Conservation (phyloP, 305 asterid genomes). For the Rubia peregrina region DNA sequence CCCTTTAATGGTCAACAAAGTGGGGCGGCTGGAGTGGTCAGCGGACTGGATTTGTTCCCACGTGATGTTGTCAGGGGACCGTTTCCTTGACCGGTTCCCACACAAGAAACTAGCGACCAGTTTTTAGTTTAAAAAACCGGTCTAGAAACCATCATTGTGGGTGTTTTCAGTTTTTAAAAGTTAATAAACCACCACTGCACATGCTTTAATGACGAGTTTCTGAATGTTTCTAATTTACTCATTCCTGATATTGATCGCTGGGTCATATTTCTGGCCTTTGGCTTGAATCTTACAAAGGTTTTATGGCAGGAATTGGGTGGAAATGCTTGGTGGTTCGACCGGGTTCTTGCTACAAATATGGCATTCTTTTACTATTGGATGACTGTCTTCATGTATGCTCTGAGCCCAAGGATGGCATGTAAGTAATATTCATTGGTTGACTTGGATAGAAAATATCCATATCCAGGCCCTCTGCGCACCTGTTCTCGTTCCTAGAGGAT, state of each 20-base stretch:
- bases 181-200: too few relatives aligned
- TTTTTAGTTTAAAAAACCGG: too few relatives aligned
- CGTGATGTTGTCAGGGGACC: too few relatives aligned
- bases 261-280: not conserved
- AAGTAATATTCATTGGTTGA: conserved; percentile 24
- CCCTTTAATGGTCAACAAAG: too few relatives aligned
- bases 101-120: too few relatives aligned
- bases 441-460: not conserved
- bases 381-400: conserved; percentile 73
- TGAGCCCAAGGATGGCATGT: conserved; percentile 99
- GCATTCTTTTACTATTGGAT: conserved; percentile 74
- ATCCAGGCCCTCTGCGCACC: not conserved
- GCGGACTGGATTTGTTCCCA: too few relatives aligned
- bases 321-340: conserved; percentile 95
- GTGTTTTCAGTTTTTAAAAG: too few relatives aligned
- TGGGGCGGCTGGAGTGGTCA: too few relatives aligned
- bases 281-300: conserved; percentile 14
- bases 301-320: conserved; percentile 88
- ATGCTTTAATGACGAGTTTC: not conserved
- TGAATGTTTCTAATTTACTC: not conserved
- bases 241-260: not conserved
- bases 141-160: too few relatives aligned
- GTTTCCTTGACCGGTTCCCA: too few relatives aligned
- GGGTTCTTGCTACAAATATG: conserved; percentile 79
- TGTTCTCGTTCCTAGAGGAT: conserved; percentile 46